Conservation (phyloP, 306 rosid species). For the Hippophae tibetana region DNA sequence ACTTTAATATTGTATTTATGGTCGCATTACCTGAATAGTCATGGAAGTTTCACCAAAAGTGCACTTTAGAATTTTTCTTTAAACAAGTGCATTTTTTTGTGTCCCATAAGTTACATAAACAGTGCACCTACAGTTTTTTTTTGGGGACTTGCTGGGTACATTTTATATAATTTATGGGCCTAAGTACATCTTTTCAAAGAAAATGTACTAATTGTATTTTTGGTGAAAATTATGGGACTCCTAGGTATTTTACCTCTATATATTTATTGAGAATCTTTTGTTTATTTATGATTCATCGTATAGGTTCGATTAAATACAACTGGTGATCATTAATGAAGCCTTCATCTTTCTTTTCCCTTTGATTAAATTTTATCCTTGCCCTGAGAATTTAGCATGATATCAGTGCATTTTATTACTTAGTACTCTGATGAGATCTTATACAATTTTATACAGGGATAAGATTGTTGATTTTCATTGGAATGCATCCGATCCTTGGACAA, state of each 20-base stretch:
- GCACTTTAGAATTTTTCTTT: too few species aligned
- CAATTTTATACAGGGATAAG: slow-evolving; percentile 60
- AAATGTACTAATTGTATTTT: background rate
- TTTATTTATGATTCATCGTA: background rate
- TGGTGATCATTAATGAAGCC: too few species aligned
- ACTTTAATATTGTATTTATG: too few species aligned
- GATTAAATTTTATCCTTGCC: background rate
- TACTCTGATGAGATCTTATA: background rate
- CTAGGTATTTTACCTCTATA: background rate
- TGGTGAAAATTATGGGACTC: background rate
- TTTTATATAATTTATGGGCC: too few species aligned
- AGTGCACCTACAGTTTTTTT: too few species aligned
- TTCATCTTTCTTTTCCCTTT: background rate
- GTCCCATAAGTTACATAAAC: too few species aligned
- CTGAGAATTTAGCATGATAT: background rate
- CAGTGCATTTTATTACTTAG: background rate
- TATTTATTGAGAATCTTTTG: background rate
- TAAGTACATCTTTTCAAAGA: too few species aligned
- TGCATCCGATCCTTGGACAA: slow-evolving; percentile 93
- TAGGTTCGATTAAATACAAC: background rate
- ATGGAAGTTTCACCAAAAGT: too few species aligned
- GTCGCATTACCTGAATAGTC: too few species aligned
- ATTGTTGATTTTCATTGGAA: slow-evolving; percentile 93
- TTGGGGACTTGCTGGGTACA: too few species aligned
- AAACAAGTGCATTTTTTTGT: too few species aligned